Conservation (phyloP, 768 basidiomycete genomes). For the Termitomyces sp. region DNA sequence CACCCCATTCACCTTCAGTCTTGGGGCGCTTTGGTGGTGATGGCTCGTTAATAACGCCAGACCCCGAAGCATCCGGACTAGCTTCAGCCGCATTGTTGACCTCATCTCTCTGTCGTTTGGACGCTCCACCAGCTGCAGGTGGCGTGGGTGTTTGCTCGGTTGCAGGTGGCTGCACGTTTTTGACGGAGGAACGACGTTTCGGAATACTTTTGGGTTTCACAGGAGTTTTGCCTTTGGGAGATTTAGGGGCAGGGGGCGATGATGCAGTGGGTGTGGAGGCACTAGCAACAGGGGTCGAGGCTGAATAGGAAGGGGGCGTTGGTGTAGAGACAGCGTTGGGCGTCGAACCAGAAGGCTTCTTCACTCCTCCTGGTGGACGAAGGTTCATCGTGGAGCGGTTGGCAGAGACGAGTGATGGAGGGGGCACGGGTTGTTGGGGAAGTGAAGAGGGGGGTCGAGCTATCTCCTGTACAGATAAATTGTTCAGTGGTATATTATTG, state of each 20-base stretch:
- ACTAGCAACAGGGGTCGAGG: constrained; percentile 36
- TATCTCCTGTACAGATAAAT: constrained; percentile 7
- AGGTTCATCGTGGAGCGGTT: constrained; percentile 10
- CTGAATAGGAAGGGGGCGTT: constrained; percentile 39
- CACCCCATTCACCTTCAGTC: constrained; percentile 75
- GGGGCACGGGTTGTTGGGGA: constrained; percentile 11
- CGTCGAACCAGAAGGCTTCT: constrained; percentile 21
- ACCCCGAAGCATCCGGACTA: constrained; percentile 22
- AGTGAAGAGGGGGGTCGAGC: constrained; percentile 18
- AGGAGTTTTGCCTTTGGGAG: constrained; percentile 53
- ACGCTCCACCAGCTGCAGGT: constrained; percentile 16
- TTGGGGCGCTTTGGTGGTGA: constrained; percentile 70
- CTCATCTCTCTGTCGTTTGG: constrained; percentile 51
- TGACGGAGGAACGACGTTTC: constrained; percentile 28
- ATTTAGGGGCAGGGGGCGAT: constrained; percentile 66
- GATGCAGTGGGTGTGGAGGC: constrained; percentile 50
- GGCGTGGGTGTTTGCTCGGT: constrained; percentile 17
- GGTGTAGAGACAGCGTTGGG: constrained; percentile 23
- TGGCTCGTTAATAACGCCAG: constrained; percentile 36
- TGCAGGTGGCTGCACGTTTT: constrained; percentile 15
- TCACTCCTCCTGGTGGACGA: constrained; percentile 20
- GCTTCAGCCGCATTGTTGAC: constrained; percentile 22
- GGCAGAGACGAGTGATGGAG: constrained; percentile 14
- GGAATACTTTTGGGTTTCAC: constrained; percentile 39
- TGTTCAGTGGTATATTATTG: constrained; percentile 4